phyloP scores from a whole-genome alignment of 1,284 basidiomycete species.

The Apiotrichum mycotoxinovorans region DNA sequence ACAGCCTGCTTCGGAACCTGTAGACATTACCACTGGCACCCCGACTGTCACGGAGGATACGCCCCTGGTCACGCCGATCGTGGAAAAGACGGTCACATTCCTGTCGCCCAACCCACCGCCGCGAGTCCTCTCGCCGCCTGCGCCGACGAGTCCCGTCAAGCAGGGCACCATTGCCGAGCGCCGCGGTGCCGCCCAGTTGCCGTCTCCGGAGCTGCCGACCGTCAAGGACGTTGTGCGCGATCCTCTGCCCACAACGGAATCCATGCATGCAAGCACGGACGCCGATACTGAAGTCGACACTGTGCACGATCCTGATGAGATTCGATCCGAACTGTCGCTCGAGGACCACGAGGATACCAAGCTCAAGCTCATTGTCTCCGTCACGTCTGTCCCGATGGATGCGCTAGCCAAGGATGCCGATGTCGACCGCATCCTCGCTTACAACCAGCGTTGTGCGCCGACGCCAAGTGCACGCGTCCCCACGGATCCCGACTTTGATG shows the following conservation, averaged over 20 bases:
- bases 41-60: background rate
- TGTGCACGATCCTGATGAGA: conserved; percentile 1
- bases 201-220: background rate
- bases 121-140: background rate
- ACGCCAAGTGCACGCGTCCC: conserved; percentile 15
- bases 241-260: conserved; percentile 27
- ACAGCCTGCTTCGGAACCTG: background rate
- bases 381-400: conserved; percentile 15
- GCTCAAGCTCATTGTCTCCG: conserved; percentile 17
- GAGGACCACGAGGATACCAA: conserved; percentile 15
- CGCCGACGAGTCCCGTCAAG: background rate
- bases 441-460: conserved; percentile 32
- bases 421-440: conserved; percentile 25
- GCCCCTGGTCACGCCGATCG: background rate
- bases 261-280: conserved; percentile 27
- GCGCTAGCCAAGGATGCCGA: conserved; percentile 11
- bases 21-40: conserved; percentile 1
- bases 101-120: conserved; percentile 8
- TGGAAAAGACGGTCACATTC: conserved; percentile 16
- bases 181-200: conserved; percentile 25
- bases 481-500: conserved; percentile 6
- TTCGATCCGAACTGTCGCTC: conserved; percentile 9
- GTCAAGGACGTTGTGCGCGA: background rate
- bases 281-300: conserved; percentile 22
- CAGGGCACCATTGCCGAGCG: conserved; percentile 38